Conservation (phyloP, 1,284 basidiomycete species). For the Ustilago crameri region DNA sequence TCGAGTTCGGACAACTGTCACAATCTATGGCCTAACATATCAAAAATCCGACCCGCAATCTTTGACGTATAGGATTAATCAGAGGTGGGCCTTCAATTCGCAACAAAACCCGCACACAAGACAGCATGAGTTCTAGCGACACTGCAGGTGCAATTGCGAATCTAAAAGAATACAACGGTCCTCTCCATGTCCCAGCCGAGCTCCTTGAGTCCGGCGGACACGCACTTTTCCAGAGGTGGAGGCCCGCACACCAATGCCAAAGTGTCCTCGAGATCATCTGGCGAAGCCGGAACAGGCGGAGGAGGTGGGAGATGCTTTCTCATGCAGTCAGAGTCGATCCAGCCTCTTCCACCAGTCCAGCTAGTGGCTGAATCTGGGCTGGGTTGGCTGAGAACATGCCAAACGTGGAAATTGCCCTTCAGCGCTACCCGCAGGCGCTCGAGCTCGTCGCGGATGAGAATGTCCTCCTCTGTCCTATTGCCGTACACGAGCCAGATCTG, state of each 20-base stretch:
- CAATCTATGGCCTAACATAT: slow-evolving; percentile 8
- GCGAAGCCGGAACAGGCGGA: slow-evolving; percentile 20
- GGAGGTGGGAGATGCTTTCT: slow-evolving; percentile 68
- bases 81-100: too few relatives aligned
- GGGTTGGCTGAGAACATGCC: slow-evolving; percentile 71
- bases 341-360: slow-evolving; percentile 71
- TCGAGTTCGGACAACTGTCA: not conserved
- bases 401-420: slow-evolving; percentile 70
- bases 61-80: too few relatives aligned
- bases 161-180: slow-evolving; percentile 61
- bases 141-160: too few relatives aligned
- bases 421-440: slow-evolving; percentile 70
- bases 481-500: slow-evolving; percentile 73
- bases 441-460: slow-evolving; percentile 73
- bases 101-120: too few relatives aligned
- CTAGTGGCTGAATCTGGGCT: slow-evolving; percentile 54
- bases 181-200: slow-evolving; percentile 60
- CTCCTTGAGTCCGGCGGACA: slow-evolving; percentile 40
- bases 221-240: slow-evolving; percentile 69
- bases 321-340: slow-evolving; percentile 71
- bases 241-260: slow-evolving; percentile 74
- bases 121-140: too few relatives aligned
- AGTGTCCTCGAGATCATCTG: slow-evolving; percentile 58
- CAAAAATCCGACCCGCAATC: too few relatives aligned
- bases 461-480: slow-evolving; percentile 72